Evolutionary conservation across 345 rosid species (phyloP).

Genomic region (Pistacia integerrima): DNA sequence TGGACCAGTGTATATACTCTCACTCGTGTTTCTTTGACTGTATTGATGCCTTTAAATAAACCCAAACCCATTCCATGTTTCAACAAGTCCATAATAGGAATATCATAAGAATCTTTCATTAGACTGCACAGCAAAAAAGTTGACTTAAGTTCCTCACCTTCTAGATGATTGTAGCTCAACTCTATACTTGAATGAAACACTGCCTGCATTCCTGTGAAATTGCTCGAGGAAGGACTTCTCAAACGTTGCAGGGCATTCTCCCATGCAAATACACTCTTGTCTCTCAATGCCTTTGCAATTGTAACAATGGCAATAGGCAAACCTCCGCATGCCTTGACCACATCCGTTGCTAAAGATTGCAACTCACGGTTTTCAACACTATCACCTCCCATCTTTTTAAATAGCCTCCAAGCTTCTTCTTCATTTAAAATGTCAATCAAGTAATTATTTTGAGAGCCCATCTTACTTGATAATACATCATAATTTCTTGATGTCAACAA

Average conservation of each 20-base stretch:
- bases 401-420: conserved; percentile 35
- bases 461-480: conserved; percentile 7
- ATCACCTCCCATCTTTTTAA: conserved; percentile 21
- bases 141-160: conserved; percentile 24
- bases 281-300: conserved; percentile 24
- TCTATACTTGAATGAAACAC: conserved; percentile 12
- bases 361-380: not conserved
- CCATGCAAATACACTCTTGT: conserved; percentile 20
- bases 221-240: conserved; percentile 5
- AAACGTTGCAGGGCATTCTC: conserved; percentile 20
- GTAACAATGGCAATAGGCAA: conserved; percentile 29
- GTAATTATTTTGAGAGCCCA: conserved; percentile 19
- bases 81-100: not conserved
- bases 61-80: conserved; percentile 20
- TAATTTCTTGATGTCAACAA: conserved; percentile 26
- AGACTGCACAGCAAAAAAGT: conserved; percentile 33
- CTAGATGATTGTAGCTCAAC: conserved; percentile 29
- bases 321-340: conserved; percentile 28
- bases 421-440: not conserved
- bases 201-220: not conserved
- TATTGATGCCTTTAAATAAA: not conserved
- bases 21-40: conserved; percentile 14
- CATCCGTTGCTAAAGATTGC: conserved; percentile 11
- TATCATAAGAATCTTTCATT: not conserved
- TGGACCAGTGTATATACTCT: conserved; percentile 15